These are phyloP conservation scores for Metschnikowia kunwiensis DNA, from an alignment of 805 yeast genomes.

Conservation along the genomic window DNA sequence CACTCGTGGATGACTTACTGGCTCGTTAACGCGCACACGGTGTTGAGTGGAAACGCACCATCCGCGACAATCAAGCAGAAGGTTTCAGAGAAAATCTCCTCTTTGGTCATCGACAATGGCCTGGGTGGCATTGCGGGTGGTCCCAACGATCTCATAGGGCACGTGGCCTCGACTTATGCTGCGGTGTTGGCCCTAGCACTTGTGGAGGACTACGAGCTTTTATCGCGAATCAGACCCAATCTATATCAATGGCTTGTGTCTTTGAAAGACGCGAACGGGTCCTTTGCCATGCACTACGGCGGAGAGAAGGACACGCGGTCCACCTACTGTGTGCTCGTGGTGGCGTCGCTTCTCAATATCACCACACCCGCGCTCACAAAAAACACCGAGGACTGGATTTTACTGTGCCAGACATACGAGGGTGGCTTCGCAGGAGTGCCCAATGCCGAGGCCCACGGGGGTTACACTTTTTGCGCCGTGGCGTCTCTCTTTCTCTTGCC, in stretches of 20 bases:
- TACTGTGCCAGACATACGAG: constrained; percentile 80
- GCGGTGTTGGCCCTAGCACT: constrained; percentile 60
- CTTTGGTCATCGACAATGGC: constrained; percentile 31
- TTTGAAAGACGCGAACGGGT: constrained; percentile 68
- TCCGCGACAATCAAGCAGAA: constrained; percentile 4
- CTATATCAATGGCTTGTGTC: constrained; percentile 63
- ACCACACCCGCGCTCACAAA: constrained; percentile 55
- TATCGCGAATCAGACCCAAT: constrained; percentile 31
- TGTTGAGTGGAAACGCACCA: constrained; percentile 18
- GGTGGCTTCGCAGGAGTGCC: constrained; percentile 94
- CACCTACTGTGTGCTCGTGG: constrained; percentile 77
- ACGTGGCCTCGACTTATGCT: constrained; percentile 82
- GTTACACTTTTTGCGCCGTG: constrained; percentile 88
- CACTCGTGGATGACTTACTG: constrained; percentile 90
- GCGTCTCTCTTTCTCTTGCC: constrained; percentile 52
- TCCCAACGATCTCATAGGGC: constrained; percentile 67
- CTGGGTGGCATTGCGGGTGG: constrained; percentile 82
- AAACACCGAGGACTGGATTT: constrained; percentile 58
- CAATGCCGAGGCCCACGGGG: constrained; percentile 88
- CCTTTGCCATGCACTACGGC: constrained; percentile 66
- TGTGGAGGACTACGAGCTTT: constrained; percentile 36
- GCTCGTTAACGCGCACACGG: constrained; percentile 52
- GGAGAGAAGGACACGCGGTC: constrained; percentile 90
- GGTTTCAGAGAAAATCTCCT: constrained; percentile 24
- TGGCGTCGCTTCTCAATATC: constrained; percentile 64